These are phyloP conservation scores for Poa pratensis DNA, from an alignment of 176 grass and related monocot genomes.

Conservation along the genomic window DNA sequence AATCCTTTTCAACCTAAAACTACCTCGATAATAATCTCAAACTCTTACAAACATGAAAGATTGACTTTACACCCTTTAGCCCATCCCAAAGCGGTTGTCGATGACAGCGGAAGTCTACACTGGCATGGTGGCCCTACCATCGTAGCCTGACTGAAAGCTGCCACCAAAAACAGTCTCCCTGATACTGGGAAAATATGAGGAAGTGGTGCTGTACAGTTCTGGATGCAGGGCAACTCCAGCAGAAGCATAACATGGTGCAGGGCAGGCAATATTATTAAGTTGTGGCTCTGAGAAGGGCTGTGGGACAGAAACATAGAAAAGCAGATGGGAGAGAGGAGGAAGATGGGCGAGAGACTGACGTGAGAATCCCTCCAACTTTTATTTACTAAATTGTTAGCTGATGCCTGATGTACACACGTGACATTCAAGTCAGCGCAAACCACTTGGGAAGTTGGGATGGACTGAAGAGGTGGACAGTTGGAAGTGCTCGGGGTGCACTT, in stretches of 20 bases:
- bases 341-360: background rate
- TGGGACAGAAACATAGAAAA: background rate
- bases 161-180: background rate
- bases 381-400: background rate
- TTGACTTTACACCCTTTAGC: background rate
- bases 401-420: background rate
- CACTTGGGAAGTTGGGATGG: background rate
- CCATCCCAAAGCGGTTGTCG: background rate
- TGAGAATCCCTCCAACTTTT: background rate
- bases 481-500: background rate
- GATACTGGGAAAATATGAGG: background rate
- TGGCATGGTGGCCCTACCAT: conserved; percentile 1
- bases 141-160: background rate
- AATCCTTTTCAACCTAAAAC: conserved; percentile 11
- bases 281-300: background rate
- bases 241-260: background rate
- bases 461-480: background rate
- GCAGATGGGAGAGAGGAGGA: background rate
- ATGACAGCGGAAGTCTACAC: background rate
- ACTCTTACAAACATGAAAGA: background rate
- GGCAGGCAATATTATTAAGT: background rate
- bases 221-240: background rate
- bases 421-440: conserved; percentile 13
- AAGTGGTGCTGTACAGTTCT: conserved; percentile 1
- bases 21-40: background rate